Conservation (phyloP, 352 stramenopile species). For the Globisporangium mamillatum region DNA sequence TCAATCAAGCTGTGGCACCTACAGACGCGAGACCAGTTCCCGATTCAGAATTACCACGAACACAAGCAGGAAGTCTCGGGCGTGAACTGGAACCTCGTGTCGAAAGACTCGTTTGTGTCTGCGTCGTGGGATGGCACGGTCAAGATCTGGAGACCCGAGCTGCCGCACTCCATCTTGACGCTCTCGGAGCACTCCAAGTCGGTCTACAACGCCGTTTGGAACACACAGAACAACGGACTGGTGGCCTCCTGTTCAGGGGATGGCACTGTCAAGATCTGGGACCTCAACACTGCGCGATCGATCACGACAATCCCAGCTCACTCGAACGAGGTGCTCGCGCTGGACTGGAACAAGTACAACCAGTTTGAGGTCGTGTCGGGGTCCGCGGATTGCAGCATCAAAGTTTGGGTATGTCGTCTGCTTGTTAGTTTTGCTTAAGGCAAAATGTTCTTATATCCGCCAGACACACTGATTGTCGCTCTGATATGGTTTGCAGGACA, state of each 20-base stretch:
- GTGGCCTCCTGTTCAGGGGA: constrained; percentile 82
- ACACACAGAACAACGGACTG: constrained; percentile 63
- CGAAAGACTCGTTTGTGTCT: constrained; percentile 86
- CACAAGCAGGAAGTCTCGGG: constrained; percentile 84
- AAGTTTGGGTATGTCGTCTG: constrained; percentile 63
- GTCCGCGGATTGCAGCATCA: constrained; percentile 80
- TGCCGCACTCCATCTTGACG: constrained; percentile 68
- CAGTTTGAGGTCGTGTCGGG: constrained; percentile 84
- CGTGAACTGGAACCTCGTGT: constrained; percentile 90
- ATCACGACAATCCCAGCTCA: constrained; percentile 70
- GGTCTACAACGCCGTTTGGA: constrained; percentile 87
- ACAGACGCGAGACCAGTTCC: constrained; percentile 83
- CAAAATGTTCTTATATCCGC: neutral
- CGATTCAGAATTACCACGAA: constrained; percentile 86
- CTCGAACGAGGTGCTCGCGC: constrained; percentile 77
- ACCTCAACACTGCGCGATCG: constrained; percentile 53
- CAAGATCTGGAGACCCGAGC: constrained; percentile 83
- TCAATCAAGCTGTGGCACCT: constrained; percentile 90
- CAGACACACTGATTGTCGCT: neutral
- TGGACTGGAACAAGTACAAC: constrained; percentile 94
- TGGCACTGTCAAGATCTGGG: constrained; percentile 75
- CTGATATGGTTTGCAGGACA: constrained; percentile 40
- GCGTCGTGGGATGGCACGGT: constrained; percentile 86
- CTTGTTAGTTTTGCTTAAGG: neutral
- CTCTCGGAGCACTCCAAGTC: constrained; percentile 73